A percentile compares a stretch with the other conserved stretches of the same genome.
Conservation (phyloP, 202 grass and related monocot genomes). For the Schoenoplectus tabernaemontani region DNA sequence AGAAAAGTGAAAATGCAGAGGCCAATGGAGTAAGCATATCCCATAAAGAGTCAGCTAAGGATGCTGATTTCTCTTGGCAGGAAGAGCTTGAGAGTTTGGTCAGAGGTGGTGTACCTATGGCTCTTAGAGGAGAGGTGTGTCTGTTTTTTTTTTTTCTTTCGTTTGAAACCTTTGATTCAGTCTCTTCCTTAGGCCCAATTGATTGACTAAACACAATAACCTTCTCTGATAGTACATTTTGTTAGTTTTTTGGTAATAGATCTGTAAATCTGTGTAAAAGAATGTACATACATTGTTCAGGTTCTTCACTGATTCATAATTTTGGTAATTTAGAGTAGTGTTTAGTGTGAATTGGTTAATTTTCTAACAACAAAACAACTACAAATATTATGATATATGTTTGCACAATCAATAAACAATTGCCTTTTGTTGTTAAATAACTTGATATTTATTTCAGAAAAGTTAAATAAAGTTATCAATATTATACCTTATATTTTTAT, state of each 20-base stretch:
- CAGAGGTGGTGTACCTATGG: slow-evolving; percentile 76
- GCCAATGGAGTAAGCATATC: background rate
- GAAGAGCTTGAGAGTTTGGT: slow-evolving; percentile 90
- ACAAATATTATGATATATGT: background rate
- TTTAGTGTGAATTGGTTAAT: background rate
- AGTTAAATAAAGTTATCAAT: background rate
- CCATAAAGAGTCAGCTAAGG: slow-evolving; percentile 12
- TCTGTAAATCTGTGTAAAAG: background rate
- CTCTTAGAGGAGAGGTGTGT: slow-evolving; percentile 91
- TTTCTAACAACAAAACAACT: background rate
- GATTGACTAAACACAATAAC: background rate
- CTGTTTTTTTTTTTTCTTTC: too few relatives aligned
- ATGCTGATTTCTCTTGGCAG: slow-evolving; percentile 48
- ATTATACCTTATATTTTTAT: background rate
- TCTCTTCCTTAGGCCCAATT: background rate
- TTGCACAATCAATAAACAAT: background rate
- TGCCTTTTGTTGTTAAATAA: background rate
- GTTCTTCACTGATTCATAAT: background rate
- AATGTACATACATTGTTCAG: background rate
- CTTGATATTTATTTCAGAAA: slow-evolving; percentile 3
- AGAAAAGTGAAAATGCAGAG: slow-evolving; percentile 1
- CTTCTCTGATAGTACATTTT: background rate
- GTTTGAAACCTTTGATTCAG: background rate
- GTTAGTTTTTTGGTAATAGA: background rate
- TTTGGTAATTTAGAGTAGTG: background rate